phyloP scores from a whole-genome alignment of 108 stramenopile species.

The Fragilaria crotonensis region DNA sequence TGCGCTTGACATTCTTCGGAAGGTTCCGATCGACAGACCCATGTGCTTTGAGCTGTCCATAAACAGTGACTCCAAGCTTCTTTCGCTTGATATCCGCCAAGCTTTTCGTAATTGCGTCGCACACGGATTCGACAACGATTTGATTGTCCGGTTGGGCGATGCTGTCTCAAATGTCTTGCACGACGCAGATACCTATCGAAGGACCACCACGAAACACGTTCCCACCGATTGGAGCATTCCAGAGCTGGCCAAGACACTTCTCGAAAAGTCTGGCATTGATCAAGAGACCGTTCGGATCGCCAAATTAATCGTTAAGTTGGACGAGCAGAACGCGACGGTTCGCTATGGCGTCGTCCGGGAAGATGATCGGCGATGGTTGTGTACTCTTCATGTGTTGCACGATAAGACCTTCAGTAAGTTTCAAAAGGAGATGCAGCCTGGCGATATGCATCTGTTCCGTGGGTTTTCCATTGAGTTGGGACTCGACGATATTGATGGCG shows the following conservation, averaged over 20 bases:
- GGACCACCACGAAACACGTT: neutral
- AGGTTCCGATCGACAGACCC: slow-evolving; percentile 17
- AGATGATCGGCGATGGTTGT: slow-evolving; percentile 30
- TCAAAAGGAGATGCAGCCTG: slow-evolving; percentile 11
- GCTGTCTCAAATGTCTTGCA: slow-evolving; percentile 10
- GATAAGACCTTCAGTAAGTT: slow-evolving; percentile 60
- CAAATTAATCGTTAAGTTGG: slow-evolving; percentile 37
- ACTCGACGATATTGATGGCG: slow-evolving; percentile 9
- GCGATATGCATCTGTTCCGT: slow-evolving; percentile 66
- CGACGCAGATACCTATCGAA: slow-evolving; percentile 11
- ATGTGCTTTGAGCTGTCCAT: slow-evolving; percentile 1
- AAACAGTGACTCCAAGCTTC: slow-evolving; percentile 1
- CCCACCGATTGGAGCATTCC: slow-evolving; percentile 12
- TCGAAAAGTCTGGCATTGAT: slow-evolving; percentile 15
- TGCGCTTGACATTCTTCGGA: slow-evolving; percentile 22
- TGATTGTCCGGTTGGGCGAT: neutral
- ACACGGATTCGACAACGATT: neutral
- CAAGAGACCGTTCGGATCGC: slow-evolving; percentile 60
- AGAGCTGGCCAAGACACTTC: slow-evolving; percentile 16
- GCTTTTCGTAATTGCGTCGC: neutral
- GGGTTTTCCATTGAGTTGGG: slow-evolving; percentile 68
- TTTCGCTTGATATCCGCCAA: slow-evolving; percentile 3
- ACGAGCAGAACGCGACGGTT: slow-evolving; percentile 31
- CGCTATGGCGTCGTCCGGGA: slow-evolving; percentile 40
- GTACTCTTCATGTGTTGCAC: slow-evolving; percentile 53